Percentiles rank a stretch among this genome's conserved stretches.
phyloP scores from a whole-genome alignment of 2,329 filamentous ascomycete genomes.

The Fusarium setosum region DNA sequence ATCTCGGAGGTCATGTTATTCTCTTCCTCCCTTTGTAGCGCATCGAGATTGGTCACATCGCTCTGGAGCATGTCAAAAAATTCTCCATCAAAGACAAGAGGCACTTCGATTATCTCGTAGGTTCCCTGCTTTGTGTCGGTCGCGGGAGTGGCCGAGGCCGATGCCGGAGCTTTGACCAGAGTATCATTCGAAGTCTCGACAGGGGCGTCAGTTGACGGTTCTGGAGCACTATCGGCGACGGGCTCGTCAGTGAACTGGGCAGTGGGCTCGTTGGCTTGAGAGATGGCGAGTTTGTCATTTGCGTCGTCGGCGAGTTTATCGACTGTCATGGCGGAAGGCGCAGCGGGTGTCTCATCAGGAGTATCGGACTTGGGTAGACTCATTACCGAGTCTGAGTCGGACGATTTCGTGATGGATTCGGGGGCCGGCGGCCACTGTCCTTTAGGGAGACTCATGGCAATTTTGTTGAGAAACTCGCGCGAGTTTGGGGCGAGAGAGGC shows the following conservation, averaged over 20 bases:
- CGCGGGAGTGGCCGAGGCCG: neutral
- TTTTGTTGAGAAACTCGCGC: conserved; percentile 69
- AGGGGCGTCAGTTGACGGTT: neutral
- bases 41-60: conserved; percentile 77
- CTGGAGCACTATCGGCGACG: neutral
- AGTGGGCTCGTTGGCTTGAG: neutral
- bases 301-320: conserved; percentile 22
- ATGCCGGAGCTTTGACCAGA: neutral
- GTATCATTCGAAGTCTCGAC: neutral
- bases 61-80: conserved; percentile 83
- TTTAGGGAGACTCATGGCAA: conserved; percentile 59
- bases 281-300: conserved; percentile 17
- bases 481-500: conserved; percentile 75
- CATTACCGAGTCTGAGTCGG: conserved; percentile 11
- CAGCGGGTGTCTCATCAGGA: neutral
- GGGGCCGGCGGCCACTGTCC: conserved; percentile 11
- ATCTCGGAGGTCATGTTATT: conserved; percentile 73
- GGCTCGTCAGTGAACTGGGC: neutral
- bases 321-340: conserved; percentile 3
- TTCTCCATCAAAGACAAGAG: conserved; percentile 79
- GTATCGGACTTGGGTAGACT: conserved; percentile 1
- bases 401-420: conserved; percentile 4
- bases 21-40: conserved; percentile 75
- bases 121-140: conserved; percentile 12
- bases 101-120: conserved; percentile 71